Evolutionary conservation across 2,329 filamentous ascomycete genomes (phyloP), one percentile per base, ranked within the genome.

Genomic region (Aspergillus uvarum): DNA sequence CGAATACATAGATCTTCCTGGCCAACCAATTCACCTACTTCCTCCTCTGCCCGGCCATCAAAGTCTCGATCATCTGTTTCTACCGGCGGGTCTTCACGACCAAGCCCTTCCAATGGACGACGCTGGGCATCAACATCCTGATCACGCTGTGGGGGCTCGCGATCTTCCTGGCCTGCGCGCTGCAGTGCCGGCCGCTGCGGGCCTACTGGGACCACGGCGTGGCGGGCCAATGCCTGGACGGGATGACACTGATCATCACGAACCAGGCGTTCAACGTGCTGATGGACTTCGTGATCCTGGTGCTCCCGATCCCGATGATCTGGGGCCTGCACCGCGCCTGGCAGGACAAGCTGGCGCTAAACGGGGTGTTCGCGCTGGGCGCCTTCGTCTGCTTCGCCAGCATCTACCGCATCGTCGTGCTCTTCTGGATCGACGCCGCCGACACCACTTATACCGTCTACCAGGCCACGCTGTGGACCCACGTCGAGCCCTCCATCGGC

Each of bases 11-110:
- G 70, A 72, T 74, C 61, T 74, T 74, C 65, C 67, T 74, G 7
- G 66, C 71, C 52, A 74, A 74, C 58, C 68, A 73, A 60, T 74
- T 74, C 60, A 71, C 70, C 31, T 74, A 74, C 58, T 74, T 74
- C 61, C 16, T 71, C 11, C 64, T 74, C 44, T 72, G 70, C 35
- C 71, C 71, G 2, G 62, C 63, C 47, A 70, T 72, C 62, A 74
- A 74, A 47, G 72, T 73, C 51, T 73, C 71, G 48, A 71, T 74
- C 54, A 62, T 74, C 56, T 74, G 71, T 62, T 74, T 74, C 68
- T 74, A 74, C 60, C 72, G 72, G 16, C 71, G 71, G 7, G 58
- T 74, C 16, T 74, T 74, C 65, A 66, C 70, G 26, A 70, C 67
- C 12, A 68, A 67, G 12, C 58, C 57, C 44, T 74, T 74, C 62